phyloP scores from a whole-genome alignment of 257 asterid species.

The Asclepias syriaca region DNA sequence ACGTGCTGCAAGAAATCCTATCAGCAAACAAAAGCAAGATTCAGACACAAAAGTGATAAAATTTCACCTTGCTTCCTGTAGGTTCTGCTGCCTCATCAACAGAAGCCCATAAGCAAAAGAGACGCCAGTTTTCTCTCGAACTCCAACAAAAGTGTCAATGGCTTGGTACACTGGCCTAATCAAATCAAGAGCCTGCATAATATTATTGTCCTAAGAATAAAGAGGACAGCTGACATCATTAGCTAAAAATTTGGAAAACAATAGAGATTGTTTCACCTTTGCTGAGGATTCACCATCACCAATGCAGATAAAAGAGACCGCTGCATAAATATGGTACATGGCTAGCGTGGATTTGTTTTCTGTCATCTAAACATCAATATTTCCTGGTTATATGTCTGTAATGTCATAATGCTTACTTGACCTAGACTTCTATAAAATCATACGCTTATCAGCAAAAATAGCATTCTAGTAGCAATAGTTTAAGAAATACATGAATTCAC shows the following conservation, averaged over 20 bases:
- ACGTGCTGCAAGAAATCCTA: not conserved
- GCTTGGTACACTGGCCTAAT: slow-evolving; percentile 73
- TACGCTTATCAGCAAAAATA: not conserved
- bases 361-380: slow-evolving; percentile 45
- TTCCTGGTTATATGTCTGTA: not conserved
- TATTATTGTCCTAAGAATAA: slow-evolving; percentile 3
- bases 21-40: not conserved
- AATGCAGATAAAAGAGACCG: slow-evolving; percentile 84
- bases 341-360: slow-evolving; percentile 83
- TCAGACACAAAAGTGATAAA: not conserved
- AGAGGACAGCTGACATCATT: not conserved
- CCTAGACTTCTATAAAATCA: not conserved
- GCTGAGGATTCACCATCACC: slow-evolving; percentile 93
- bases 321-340: slow-evolving; percentile 83
- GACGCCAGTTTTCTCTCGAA: slow-evolving; percentile 78
- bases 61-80: slow-evolving; percentile 86
- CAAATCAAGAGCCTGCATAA: slow-evolving; percentile 76
- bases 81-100: slow-evolving; percentile 82
- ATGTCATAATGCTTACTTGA: not conserved
- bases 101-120: slow-evolving; percentile 80
- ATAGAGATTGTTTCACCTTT: slow-evolving; percentile 39
- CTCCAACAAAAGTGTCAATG: slow-evolving; percentile 84
- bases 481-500: not conserved
- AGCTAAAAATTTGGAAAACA: not conserved
- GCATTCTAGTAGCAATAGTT: no score